Conservation (phyloP, 345 rosid species). For the Cardamine resedifolia region DNA sequence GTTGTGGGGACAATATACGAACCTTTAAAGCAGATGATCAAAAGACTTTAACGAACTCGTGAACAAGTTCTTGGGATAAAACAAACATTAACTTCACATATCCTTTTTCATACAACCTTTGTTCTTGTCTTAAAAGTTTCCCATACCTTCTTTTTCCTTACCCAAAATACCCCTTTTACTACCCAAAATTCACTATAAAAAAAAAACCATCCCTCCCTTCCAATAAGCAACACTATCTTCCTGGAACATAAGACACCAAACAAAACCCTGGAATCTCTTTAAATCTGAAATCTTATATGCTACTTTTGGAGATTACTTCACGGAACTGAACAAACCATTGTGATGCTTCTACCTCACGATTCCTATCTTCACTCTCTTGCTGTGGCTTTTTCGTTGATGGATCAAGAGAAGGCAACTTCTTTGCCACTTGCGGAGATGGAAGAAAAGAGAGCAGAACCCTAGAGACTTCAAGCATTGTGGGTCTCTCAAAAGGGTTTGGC, state of each 20-base stretch:
- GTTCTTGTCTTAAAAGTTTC: slow-evolving; percentile 25
- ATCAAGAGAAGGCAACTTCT: slow-evolving; percentile 43
- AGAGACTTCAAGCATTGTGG: slow-evolving; percentile 88
- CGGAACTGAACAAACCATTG: slow-evolving; percentile 71
- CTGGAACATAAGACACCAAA: slow-evolving; percentile 16
- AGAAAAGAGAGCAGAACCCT: slow-evolving; percentile 66
- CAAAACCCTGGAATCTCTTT: slow-evolving; percentile 5
- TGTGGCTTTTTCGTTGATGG: slow-evolving; percentile 43
- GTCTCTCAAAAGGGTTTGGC: slow-evolving; percentile 68
- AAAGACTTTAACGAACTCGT: slow-evolving; percentile 31
- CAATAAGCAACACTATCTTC: slow-evolving; percentile 6
- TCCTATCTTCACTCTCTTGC: slow-evolving; percentile 12
- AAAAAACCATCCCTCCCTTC: not conserved
- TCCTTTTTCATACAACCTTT: slow-evolving; percentile 21
- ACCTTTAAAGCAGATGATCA: slow-evolving; percentile 21
- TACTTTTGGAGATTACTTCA: slow-evolving; percentile 70
- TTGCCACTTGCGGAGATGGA: slow-evolving; percentile 47
- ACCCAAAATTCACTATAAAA: slow-evolving; percentile 23
- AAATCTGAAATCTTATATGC: slow-evolving; percentile 39
- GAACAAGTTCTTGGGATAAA: slow-evolving; percentile 32
- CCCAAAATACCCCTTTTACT: slow-evolving; percentile 23
- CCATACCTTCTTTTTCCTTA: slow-evolving; percentile 7
- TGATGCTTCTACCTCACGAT: slow-evolving; percentile 36
- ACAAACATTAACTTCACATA: slow-evolving; percentile 36
- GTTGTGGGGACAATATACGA: slow-evolving; percentile 8